These are phyloP conservation scores for Monosporascus sp. DNA, from an alignment of 2,329 filamentous ascomycete genomes.

Conservation along the genomic window DNA sequence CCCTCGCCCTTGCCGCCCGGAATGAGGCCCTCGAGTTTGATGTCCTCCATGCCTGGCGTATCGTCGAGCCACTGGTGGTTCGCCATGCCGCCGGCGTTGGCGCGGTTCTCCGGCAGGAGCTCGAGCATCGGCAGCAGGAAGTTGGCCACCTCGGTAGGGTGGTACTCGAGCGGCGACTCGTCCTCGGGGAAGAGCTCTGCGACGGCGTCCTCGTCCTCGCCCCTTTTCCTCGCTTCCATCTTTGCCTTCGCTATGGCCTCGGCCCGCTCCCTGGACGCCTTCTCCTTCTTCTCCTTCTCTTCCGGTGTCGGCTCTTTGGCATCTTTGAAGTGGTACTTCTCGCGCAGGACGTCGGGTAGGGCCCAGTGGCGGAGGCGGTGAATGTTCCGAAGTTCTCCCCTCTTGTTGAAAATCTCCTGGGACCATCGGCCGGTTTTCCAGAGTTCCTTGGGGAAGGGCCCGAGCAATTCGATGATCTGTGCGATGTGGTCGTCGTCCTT, in stretches of 20 bases:
- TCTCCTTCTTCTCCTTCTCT: conserved; percentile 28
- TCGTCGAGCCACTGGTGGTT: conserved; percentile 78
- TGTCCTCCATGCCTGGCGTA: conserved; percentile 80
- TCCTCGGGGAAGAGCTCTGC: conserved; percentile 24
- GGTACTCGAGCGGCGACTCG: conserved; percentile 24
- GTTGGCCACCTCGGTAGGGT: conserved; percentile 55
- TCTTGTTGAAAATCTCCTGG: conserved; percentile 97
- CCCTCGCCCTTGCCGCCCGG: conserved; percentile 84
- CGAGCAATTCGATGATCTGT: conserved; percentile 95
- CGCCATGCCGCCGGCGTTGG: conserved; percentile 94
- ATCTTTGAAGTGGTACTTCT: conserved; percentile 93
- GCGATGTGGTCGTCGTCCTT: conserved; percentile 99
- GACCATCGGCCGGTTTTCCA: conserved; percentile 95
- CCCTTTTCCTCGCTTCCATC: conserved; percentile 27
- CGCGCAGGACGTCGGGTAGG: conserved; percentile 81
- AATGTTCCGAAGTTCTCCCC: conserved; percentile 95
- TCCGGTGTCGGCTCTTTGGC: conserved; percentile 64
- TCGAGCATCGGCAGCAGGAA: conserved; percentile 92
- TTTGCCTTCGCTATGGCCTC: conserved; percentile 60
- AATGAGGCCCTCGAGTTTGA: conserved; percentile 66
- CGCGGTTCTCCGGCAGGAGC: conserved; percentile 78
- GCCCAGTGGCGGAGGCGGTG: conserved; percentile 96
- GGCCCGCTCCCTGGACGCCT: conserved; percentile 36
- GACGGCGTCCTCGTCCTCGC: conserved; percentile 26
- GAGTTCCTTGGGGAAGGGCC: conserved; percentile 86